These are phyloP conservation scores for Penicillium sp. DNA, from an alignment of 2,329 filamentous ascomycete genomes.

Conservation along the genomic window DNA sequence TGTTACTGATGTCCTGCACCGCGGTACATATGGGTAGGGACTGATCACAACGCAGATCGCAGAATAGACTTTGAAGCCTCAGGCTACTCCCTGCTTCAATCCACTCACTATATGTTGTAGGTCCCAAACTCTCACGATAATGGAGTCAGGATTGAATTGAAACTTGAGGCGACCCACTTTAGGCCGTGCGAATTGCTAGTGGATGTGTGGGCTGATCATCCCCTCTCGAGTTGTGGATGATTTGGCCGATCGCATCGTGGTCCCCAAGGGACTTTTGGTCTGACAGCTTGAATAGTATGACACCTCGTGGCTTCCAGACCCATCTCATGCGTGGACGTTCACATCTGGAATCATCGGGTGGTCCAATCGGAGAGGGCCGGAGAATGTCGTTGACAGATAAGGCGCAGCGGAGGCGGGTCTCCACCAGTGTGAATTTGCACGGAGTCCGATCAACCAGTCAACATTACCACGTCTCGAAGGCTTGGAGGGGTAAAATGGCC, in stretches of 20 bases:
- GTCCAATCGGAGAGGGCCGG: slow-evolving; percentile 37
- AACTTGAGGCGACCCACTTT: slow-evolving; percentile 74
- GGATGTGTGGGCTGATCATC: slow-evolving; percentile 57
- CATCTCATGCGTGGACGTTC: slow-evolving; percentile 80
- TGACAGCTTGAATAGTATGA: slow-evolving; percentile 70
- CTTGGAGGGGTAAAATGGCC: neutral
- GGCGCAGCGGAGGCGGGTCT: slow-evolving; percentile 70
- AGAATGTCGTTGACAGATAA: slow-evolving; percentile 51
- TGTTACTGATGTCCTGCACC: neutral
- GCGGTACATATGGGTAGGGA: neutral
- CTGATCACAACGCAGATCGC: slow-evolving; percentile 13
- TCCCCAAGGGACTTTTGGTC: slow-evolving; percentile 69
- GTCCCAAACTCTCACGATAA: slow-evolving; percentile 72
- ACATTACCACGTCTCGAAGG: slow-evolving; percentile 53
- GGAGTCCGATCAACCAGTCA: slow-evolving; percentile 65
- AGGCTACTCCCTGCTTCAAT: slow-evolving; percentile 3
- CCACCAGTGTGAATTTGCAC: slow-evolving; percentile 56
- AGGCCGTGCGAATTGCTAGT: slow-evolving; percentile 64
- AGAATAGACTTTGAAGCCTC: slow-evolving; percentile 1
- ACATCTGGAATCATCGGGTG: slow-evolving; percentile 74
- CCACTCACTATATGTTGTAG: slow-evolving; percentile 37
- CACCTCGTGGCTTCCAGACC: slow-evolving; percentile 71
- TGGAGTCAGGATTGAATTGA: slow-evolving; percentile 78
- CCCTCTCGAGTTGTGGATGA: slow-evolving; percentile 65
- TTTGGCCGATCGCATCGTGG: slow-evolving; percentile 75